phyloP scores from a whole-genome alignment of 2,329 filamentous ascomycete genomes.

The Neoarthrinium moseri region DNA sequence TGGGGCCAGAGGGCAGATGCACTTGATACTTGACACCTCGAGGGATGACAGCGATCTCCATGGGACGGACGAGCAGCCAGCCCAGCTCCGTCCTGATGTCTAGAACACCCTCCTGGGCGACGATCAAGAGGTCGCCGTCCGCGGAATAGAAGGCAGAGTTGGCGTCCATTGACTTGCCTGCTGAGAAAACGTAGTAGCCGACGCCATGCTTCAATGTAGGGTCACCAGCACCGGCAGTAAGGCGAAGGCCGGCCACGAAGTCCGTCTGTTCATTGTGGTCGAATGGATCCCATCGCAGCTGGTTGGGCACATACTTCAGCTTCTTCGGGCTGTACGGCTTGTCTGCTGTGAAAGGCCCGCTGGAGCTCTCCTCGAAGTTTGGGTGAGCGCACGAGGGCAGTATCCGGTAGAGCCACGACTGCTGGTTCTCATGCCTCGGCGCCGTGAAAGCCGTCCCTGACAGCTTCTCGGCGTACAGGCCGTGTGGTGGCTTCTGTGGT shows the following conservation, averaged over 20 bases:
- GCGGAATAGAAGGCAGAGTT: slow-evolving; percentile 74
- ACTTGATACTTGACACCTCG: slow-evolving; percentile 66
- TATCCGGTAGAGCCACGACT: slow-evolving; percentile 61
- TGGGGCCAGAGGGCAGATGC: slow-evolving; percentile 40
- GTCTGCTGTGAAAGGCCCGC: slow-evolving; percentile 44
- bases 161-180: slow-evolving; percentile 68
- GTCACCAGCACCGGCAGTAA: slow-evolving; percentile 72
- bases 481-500: slow-evolving; percentile 67
- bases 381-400: slow-evolving; percentile 53
- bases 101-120: slow-evolving; percentile 63
- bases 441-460: slow-evolving; percentile 61
- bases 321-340: slow-evolving; percentile 46
- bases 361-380: slow-evolving; percentile 29
- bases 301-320: slow-evolving; percentile 76
- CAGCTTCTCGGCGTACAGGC: slow-evolving; percentile 68
- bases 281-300: slow-evolving; percentile 81
- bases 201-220: slow-evolving; percentile 69
- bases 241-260: slow-evolving; percentile 52
- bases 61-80: slow-evolving; percentile 61
- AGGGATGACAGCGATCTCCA: slow-evolving; percentile 67
- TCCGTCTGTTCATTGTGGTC: slow-evolving; percentile 61
- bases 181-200: slow-evolving; percentile 70
- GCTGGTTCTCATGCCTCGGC: slow-evolving; percentile 55
- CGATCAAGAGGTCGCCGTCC: slow-evolving; percentile 67
- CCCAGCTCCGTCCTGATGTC: slow-evolving; percentile 69